A percentile compares a stretch with the other conserved stretches of the same genome.
Conservation (phyloP, 202 grass and related monocot genomes). For the Schoenoplectus tabernaemontani region DNA sequence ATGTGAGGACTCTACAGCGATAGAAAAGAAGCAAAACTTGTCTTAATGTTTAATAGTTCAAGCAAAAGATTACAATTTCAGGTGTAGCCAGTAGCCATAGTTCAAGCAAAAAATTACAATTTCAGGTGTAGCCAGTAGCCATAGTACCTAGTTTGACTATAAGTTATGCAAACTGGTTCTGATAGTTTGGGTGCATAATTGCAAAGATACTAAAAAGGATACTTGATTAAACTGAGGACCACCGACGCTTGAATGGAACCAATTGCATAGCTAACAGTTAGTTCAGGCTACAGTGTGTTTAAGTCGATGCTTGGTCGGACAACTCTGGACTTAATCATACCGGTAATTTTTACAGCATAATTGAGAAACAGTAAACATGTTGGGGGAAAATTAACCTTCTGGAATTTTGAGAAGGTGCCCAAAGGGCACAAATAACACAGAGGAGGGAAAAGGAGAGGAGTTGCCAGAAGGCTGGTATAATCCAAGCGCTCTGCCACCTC, state of each 20-base stretch:
- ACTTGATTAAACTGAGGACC: neutral
- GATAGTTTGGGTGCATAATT: neutral
- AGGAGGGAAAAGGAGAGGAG: conserved; percentile 84
- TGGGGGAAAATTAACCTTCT: conserved; percentile 43
- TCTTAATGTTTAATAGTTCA: neutral
- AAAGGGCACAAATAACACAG: conserved; percentile 75
- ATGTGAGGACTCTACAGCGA: neutral
- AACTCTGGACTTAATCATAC: neutral
- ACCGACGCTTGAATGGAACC: neutral
- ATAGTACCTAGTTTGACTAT: neutral
- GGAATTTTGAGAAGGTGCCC: conserved; percentile 90
- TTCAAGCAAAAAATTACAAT: too few species aligned
- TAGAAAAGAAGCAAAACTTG: neutral
- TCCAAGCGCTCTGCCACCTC: conserved; percentile 88
- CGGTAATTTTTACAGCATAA: neutral
- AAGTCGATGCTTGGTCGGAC: neutral
- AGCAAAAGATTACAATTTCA: neutral
- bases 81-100: neutral
- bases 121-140: too few species aligned
- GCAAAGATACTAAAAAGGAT: neutral
- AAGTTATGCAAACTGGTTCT: neutral
- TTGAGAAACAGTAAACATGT: conserved; percentile 7
- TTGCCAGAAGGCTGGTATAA: conserved; percentile 95
- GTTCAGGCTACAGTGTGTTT: neutral
- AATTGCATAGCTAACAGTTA: neutral